These are phyloP conservation scores for Saksenaea vasiformis DNA, from an alignment of 371 early-diverging fungal genomes.

Conservation along the genomic window DNA sequence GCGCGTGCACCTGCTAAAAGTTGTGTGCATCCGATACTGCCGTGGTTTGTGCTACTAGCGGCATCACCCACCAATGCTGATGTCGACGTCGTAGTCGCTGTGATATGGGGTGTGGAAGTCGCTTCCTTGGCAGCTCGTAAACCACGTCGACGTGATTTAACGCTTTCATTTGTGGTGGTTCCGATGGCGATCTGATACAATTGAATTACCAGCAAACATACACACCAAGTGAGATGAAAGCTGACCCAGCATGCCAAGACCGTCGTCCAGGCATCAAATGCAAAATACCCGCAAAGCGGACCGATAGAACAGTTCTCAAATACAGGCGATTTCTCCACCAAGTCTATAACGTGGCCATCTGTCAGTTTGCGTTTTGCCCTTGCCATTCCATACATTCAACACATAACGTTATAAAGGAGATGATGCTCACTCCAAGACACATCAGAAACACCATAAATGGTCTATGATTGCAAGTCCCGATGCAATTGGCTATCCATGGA, in stretches of 20 bases:
- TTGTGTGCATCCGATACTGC: constrained; percentile 28
- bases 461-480: not conserved
- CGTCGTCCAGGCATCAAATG: constrained; percentile 74
- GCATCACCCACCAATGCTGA: constrained; percentile 20
- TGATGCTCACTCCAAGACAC: not conserved
- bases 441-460: not conserved
- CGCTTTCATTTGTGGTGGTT: constrained; percentile 90
- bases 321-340: constrained; percentile 28
- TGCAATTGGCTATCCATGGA: not conserved
- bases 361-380: not conserved
- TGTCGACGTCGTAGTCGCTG: not conserved
- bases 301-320: constrained; percentile 29
- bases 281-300: constrained; percentile 71
- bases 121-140: not conserved
- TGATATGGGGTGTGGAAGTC: not conserved
- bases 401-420: not conserved
- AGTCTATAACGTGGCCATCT: constrained; percentile 14
- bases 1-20: constrained; percentile 52
- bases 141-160: constrained; percentile 46
- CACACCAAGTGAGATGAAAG: constrained; percentile 82
- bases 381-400: not conserved
- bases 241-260: constrained; percentile 69
- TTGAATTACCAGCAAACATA: constrained; percentile 75
- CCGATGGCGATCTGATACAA: constrained; percentile 75
- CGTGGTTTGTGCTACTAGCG: constrained; percentile 9